Percentiles rank a stretch among this genome's conserved stretches.
Conservation (phyloP, 305 asterid species). For the Rubia balearica region DNA sequence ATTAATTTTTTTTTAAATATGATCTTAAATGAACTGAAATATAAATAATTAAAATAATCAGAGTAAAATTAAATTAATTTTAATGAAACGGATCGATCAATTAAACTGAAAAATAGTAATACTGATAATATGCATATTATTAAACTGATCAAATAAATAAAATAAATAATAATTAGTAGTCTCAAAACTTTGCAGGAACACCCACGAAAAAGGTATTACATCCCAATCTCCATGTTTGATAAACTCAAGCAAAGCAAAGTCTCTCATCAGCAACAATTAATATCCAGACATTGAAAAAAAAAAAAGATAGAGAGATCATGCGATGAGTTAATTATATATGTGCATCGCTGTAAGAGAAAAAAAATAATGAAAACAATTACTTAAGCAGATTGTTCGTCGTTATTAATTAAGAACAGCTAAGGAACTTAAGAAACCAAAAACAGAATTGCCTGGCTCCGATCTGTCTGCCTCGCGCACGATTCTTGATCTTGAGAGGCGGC, state of each 20-base stretch:
- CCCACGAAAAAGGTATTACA: slow-evolving; percentile 4
- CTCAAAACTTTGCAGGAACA: slow-evolving; percentile 5
- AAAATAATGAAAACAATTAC: background rate
- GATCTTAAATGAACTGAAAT: no score
- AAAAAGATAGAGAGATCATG: background rate
- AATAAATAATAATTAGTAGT: no score
- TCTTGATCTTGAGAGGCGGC: slow-evolving; percentile 2
- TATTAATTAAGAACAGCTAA: background rate
- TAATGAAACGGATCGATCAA: no score
- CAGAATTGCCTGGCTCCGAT: slow-evolving; percentile 36
- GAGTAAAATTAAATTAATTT: no score
- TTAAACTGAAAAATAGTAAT: no score
- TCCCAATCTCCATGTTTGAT: slow-evolving; percentile 2
- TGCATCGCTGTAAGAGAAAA: slow-evolving; percentile 2
- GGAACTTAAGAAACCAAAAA: slow-evolving; percentile 8
- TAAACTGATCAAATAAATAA: background rate
- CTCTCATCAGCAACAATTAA: background rate
- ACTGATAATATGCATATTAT: no score
- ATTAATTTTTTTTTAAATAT: no score
- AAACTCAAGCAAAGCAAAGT: slow-evolving; percentile 5
- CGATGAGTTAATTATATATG: slow-evolving; percentile 5
- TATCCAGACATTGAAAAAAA: background rate
- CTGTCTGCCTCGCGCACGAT: slow-evolving; percentile 33
- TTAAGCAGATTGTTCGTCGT: background rate
- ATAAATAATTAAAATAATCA: no score